phyloP scores from a whole-genome alignment of 2,329 filamentous ascomycete genomes.

The Exophiala spinifera region DNA sequence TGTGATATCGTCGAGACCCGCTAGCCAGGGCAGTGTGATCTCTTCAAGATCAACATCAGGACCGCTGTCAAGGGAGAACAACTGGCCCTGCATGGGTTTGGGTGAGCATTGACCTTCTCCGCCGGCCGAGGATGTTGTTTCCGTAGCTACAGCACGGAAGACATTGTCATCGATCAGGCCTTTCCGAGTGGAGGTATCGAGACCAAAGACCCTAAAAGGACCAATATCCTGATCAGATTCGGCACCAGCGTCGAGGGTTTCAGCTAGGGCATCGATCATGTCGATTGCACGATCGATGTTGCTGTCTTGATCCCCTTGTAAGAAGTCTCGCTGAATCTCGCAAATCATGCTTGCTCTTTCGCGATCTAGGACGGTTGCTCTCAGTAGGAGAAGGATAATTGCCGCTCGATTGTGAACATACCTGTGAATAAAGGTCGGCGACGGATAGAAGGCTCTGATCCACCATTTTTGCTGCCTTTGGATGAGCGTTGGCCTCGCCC shows the following conservation, averaged over 20 bases:
- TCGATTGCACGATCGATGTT: slow-evolving; percentile 6
- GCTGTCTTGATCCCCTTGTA: slow-evolving; percentile 4
- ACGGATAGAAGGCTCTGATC: neutral
- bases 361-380: neutral
- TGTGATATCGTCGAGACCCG: slow-evolving; percentile 1
- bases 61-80: neutral
- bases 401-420: neutral
- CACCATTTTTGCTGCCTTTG: neutral
- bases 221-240: neutral
- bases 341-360: slow-evolving; percentile 3
- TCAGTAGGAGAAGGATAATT: neutral
- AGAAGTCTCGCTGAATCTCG: slow-evolving; percentile 1
- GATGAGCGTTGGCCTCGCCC: neutral
- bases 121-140: neutral
- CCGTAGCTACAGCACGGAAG: neutral
- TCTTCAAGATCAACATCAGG: neutral
- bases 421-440: slow-evolving; percentile 7
- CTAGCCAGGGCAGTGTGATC: slow-evolving; percentile 3
- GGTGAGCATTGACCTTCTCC: neutral
- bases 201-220: slow-evolving; percentile 3
- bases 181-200: neutral
- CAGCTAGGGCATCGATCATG: slow-evolving; percentile 1
- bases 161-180: neutral
- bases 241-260: neutral
- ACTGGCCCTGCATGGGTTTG: neutral